Evolutionary conservation across 192 early-diverging fungal species (phyloP).

Genomic region (Phlyctochytrium bullatum): DNA sequence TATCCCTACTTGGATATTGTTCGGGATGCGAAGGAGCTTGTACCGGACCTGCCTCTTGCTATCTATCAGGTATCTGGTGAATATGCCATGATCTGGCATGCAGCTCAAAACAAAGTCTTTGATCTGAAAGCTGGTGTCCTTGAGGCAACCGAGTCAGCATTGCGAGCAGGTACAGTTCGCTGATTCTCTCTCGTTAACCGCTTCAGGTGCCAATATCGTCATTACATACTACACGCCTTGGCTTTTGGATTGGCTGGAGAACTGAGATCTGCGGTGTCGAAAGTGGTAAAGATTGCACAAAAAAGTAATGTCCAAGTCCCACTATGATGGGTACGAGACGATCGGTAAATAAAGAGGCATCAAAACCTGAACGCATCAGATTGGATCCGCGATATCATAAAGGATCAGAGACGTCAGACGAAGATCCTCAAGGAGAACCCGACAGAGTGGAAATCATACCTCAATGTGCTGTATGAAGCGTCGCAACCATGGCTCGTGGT

Average conservation of each 20-base stretch:
- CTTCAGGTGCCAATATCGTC: slow-evolving; percentile 76
- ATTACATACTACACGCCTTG: slow-evolving; percentile 95
- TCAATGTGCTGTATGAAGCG: slow-evolving; percentile 50
- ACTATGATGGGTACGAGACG: background rate
- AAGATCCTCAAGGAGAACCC: background rate
- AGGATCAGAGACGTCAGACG: slow-evolving; percentile 35
- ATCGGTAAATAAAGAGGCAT: background rate
- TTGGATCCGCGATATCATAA: slow-evolving; percentile 39
- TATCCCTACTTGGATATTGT: slow-evolving; percentile 94
- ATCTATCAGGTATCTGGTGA: slow-evolving; percentile 88
- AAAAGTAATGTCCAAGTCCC: background rate
- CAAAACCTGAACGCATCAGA: background rate
- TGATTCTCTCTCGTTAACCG: background rate
- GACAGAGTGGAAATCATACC: slow-evolving; percentile 5
- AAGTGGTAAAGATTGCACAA: background rate
- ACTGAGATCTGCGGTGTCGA: slow-evolving; percentile 4
- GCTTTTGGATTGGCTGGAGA: slow-evolving; percentile 83
- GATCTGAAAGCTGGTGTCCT: slow-evolving; percentile 79
- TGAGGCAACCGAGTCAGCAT: slow-evolving; percentile 77
- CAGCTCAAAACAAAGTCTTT: slow-evolving; percentile 80
- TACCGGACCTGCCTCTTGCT: slow-evolving; percentile 84
- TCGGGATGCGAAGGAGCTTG: slow-evolving; percentile 59
- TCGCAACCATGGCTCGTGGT: slow-evolving; percentile 85
- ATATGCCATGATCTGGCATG: slow-evolving; percentile 70
- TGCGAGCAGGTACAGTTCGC: slow-evolving; percentile 64